Percentiles rank a stretch among this genome's conserved stretches.
These are phyloP conservation scores for Zygosaccharomyces sapae DNA, from an alignment of 1,139 yeast genomes.

Conservation along the genomic window DNA sequence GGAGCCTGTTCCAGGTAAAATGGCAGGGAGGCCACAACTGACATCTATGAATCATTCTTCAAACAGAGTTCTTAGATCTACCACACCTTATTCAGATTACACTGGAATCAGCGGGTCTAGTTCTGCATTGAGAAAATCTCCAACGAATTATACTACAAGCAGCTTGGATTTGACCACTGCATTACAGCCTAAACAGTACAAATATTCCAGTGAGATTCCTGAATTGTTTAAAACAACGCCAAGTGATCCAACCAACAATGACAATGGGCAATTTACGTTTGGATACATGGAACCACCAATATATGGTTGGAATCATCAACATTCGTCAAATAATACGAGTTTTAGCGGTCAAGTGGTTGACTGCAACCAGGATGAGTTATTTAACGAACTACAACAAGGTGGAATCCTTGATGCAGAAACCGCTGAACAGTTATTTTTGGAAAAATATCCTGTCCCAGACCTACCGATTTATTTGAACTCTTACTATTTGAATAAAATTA, in stretches of 20 bases:
- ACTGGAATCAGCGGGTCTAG: conserved; percentile 32
- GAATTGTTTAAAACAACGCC: conserved; percentile 27
- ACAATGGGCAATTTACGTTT: conserved; percentile 8
- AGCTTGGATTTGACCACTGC: conserved; percentile 21
- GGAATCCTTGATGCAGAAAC: conserved; percentile 34
- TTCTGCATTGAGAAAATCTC: conserved; percentile 19
- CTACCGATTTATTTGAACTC: conserved; percentile 60
- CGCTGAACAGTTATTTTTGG: conserved; percentile 37
- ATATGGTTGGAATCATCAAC: conserved; percentile 6
- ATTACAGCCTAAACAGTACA: conserved; percentile 16
- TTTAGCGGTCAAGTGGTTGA: conserved; percentile 23
- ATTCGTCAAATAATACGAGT: conserved; percentile 13
- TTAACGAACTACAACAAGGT: conserved; percentile 29
- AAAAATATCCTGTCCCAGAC: conserved; percentile 40
- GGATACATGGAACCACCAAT: conserved; percentile 8
- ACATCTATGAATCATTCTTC: conserved; percentile 17
- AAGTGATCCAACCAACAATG: conserved; percentile 12
- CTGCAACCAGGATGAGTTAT: conserved; percentile 34
- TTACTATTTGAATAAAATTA: conserved; percentile 48
- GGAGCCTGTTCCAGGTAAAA: conserved; percentile 12
- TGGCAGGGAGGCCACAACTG: conserved; percentile 17
- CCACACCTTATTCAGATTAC: conserved; percentile 31
- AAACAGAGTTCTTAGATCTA: conserved; percentile 19
- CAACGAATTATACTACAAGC: conserved; percentile 14
- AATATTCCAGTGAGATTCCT: conserved; percentile 32